phyloP scores from a whole-genome alignment of 306 rosid species.

The Cicer pinnatifidum region DNA sequence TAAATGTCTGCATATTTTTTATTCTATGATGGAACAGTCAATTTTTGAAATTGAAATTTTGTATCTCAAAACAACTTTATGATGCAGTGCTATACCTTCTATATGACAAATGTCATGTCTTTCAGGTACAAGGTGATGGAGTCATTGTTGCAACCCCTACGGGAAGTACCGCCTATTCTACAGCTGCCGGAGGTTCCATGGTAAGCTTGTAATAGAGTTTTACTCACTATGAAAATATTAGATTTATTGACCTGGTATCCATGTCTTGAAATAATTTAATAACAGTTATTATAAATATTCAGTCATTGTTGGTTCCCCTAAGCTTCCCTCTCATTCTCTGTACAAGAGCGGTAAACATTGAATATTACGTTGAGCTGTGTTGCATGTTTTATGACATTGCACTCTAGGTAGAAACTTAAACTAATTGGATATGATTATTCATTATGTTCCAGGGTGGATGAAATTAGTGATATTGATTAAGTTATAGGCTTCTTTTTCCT shows the following conservation, averaged over 20 bases:
- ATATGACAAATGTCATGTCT: slow-evolving; percentile 19
- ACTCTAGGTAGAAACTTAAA: slow-evolving; percentile 18
- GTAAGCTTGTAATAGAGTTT: slow-evolving; percentile 50
- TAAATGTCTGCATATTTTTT: slow-evolving; percentile 14
- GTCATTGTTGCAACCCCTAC: slow-evolving; percentile 99
- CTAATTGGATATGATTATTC: slow-evolving; percentile 30
- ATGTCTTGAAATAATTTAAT: background rate
- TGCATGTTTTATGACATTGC: slow-evolving; percentile 15
- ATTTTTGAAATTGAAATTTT: slow-evolving; percentile 19
- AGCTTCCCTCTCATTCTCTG: background rate
- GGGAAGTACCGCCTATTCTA: slow-evolving; percentile 98
- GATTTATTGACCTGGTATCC: slow-evolving; percentile 15
- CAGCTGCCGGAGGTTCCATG: slow-evolving; percentile 99
- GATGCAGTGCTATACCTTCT: slow-evolving; percentile 36
- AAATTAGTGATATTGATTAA: background rate
- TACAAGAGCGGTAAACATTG: slow-evolving; percentile 1
- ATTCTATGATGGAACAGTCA: slow-evolving; percentile 18
- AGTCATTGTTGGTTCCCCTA: background rate
- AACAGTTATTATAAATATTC: background rate
- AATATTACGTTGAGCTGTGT: slow-evolving; percentile 16
- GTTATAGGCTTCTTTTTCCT: slow-evolving; percentile 16
- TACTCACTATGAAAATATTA: slow-evolving; percentile 12
- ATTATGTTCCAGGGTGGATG: slow-evolving; percentile 2
- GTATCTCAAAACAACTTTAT: slow-evolving; percentile 34
- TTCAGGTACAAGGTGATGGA: slow-evolving; percentile 99